Base-by-base conservation (phyloP, 1,284 basidiomycete genomes). In the Phenoliferia sp. region DNA sequence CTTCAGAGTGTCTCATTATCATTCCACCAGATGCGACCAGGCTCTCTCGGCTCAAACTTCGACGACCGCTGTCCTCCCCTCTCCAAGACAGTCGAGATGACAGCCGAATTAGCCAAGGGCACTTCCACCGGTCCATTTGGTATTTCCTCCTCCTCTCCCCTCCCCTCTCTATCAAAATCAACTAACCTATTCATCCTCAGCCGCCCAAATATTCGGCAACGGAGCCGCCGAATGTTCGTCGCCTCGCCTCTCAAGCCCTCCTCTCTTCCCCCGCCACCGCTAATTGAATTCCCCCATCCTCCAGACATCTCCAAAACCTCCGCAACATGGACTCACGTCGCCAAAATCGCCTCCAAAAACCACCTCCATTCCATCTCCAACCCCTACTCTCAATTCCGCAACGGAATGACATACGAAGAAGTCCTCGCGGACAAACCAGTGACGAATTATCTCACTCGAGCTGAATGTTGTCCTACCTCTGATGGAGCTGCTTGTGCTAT, bases 381-480 rank as follows among this genome's bases (percentile, higher is more conserved):
- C 74, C 90, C 91, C 0, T 93, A 94, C 75, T 88, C 90, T 1
- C 91, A 93, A 76, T 93, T 94, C 80, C 84, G 86, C 19, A 83
- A 87, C 73, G 87, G 87, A 7, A 90, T 88, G 87, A 86, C 82
- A 34, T 84, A 85, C 16, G 86, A 90, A 69, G 66, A 91, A 73
- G 84, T 92, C 28, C 76, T 89, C 26, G 64, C 64, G 10, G 75
- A 76, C 63, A 73, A 73, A 71, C 66, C 65, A 35, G 67, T 75
- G 32, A 70, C 71, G 16, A 52, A 66, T 9, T 85, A 90, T 76
- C 80, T 92, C 56, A 92, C 90, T 3, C 88, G 89, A 76, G 89
- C 86, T 77, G 92, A 92, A 90, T 94, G 91, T 76, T 90, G 88
- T 72, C 91, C 91, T 1, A 93, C 91, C 10, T 80, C 79, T 10